phyloP scores from a whole-genome alignment of 2,329 filamentous ascomycete genomes.

The Aspergillus tamarii region DNA sequence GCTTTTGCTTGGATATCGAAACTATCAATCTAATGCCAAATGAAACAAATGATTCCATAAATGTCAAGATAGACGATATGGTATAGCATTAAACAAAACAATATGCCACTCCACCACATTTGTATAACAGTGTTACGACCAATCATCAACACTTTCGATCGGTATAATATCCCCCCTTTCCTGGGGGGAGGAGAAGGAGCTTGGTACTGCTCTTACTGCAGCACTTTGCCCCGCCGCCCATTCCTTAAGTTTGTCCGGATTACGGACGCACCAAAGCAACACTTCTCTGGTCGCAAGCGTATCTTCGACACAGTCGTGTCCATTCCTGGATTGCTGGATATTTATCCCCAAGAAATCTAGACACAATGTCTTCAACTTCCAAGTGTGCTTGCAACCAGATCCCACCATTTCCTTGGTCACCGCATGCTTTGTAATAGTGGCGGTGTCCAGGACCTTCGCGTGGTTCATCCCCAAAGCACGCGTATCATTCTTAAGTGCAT shows the following conservation, averaged over 20 bases:
- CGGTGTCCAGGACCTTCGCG: neutral
- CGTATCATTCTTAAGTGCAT: neutral
- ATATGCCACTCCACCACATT: neutral
- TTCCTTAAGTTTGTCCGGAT: neutral
- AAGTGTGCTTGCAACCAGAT: neutral
- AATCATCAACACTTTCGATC: neutral
- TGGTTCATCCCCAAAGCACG: neutral
- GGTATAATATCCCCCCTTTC: neutral
- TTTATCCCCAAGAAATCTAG: neutral
- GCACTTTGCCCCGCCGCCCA: neutral
- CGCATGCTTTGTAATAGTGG: neutral
- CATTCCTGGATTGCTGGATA: neutral
- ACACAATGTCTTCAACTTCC: conserved; percentile 1
- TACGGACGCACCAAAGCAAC: neutral
- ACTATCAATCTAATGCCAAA: neutral
- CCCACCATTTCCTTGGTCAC: neutral
- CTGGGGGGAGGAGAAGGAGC: neutral
- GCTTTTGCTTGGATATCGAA: neutral
- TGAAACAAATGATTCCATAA: neutral
- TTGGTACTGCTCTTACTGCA: neutral
- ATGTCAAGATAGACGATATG: neutral
- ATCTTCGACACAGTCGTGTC: conserved; percentile 5
- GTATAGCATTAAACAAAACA: neutral
- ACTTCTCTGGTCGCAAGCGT: conserved; percentile 1
- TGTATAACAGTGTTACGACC: neutral